Percentiles rank a stretch among this genome's conserved stretches.
These are phyloP conservation scores for Pichia cactophila DNA, from an alignment of 1,139 yeast genomes.

Conservation along the genomic window DNA sequence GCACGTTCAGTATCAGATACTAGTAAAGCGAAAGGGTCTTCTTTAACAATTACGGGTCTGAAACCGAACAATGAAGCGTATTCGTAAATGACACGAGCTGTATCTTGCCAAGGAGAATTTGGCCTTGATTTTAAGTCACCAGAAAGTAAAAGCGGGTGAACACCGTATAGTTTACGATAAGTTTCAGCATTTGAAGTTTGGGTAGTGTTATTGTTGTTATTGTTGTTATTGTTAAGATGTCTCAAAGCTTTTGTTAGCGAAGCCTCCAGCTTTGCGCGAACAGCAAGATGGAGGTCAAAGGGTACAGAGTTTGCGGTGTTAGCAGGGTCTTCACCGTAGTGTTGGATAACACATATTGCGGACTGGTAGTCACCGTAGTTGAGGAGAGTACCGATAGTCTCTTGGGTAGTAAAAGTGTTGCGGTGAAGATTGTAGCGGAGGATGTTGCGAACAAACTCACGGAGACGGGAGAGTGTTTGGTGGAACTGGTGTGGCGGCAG, in stretches of 20 bases:
- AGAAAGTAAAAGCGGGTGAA: constrained; percentile 11
- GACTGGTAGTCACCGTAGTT: constrained; percentile 23
- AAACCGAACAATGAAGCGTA: constrained; percentile 18
- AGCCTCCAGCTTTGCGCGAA: constrained; percentile 18
- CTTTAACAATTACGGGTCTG: constrained; percentile 11
- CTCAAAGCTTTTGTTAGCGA: constrained; percentile 20
- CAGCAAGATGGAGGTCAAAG: constrained; percentile 15
- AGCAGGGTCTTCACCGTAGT: constrained; percentile 17
- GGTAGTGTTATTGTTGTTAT: neutral
- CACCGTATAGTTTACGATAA: constrained; percentile 16
- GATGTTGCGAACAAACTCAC: constrained; percentile 13
- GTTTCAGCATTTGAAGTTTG: neutral
- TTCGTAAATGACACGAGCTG: constrained; percentile 16
- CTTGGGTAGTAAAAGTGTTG: constrained; percentile 17
- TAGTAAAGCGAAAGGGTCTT: constrained; percentile 13
- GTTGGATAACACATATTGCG: constrained; percentile 22
- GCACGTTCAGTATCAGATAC: constrained; percentile 11
- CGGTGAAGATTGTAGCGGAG: constrained; percentile 13
- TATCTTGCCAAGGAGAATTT: constrained; percentile 24
- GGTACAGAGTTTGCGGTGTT: constrained; percentile 2
- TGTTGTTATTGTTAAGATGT: constrained; percentile 4
- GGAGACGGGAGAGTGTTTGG: constrained; percentile 9
- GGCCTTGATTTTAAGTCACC: constrained; percentile 10
- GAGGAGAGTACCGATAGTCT: constrained; percentile 19
- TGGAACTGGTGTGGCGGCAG: constrained; percentile 3